These are phyloP conservation scores for Globisporangium abappressorium DNA, from an alignment of 352 stramenopile species.

Conservation along the genomic window DNA sequence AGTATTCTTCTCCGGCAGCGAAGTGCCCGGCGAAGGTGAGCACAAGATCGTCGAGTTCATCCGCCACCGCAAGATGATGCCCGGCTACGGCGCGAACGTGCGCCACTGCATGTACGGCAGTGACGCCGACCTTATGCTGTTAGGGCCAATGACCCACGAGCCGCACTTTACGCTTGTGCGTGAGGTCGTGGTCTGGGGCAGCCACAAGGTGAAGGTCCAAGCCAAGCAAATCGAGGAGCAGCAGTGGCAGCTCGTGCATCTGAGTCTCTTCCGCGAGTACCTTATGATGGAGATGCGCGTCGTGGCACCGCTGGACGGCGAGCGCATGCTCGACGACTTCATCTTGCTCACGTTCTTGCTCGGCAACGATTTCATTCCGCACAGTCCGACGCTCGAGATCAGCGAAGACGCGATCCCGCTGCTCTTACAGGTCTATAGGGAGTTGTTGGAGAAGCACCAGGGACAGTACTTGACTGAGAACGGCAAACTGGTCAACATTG, in stretches of 20 bases:
- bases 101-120: slow-evolving; percentile 99
- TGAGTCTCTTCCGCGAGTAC: slow-evolving; percentile 97
- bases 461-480: slow-evolving; percentile 92
- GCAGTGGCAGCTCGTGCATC: slow-evolving; percentile 97
- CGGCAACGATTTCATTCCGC: slow-evolving; percentile 99
- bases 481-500: slow-evolving; percentile 88
- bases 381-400: slow-evolving; percentile 98
- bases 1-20: slow-evolving; percentile 96
- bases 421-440: slow-evolving; percentile 90
- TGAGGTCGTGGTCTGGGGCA: slow-evolving; percentile 97
- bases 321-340: slow-evolving; percentile 99
- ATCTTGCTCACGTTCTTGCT: slow-evolving; percentile 99
- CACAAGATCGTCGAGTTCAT: slow-evolving; percentile 99
- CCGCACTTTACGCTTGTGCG: slow-evolving; percentile 97
- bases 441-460: slow-evolving; percentile 79
- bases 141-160: slow-evolving; percentile 98
- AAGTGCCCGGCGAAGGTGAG: slow-evolving; percentile 98
- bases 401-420: slow-evolving; percentile 97
- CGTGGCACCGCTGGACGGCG: slow-evolving; percentile 52
- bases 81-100: slow-evolving; percentile 93
- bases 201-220: slow-evolving; percentile 45
- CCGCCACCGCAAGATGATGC: slow-evolving; percentile 87
- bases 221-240: slow-evolving; percentile 93
- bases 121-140: slow-evolving; percentile 99
- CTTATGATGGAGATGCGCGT: slow-evolving; percentile 95